A percentile compares a stretch with the other conserved stretches of the same genome.
Conservation (phyloP, 805 yeast genomes). For the Geotrichum ghanense region DNA sequence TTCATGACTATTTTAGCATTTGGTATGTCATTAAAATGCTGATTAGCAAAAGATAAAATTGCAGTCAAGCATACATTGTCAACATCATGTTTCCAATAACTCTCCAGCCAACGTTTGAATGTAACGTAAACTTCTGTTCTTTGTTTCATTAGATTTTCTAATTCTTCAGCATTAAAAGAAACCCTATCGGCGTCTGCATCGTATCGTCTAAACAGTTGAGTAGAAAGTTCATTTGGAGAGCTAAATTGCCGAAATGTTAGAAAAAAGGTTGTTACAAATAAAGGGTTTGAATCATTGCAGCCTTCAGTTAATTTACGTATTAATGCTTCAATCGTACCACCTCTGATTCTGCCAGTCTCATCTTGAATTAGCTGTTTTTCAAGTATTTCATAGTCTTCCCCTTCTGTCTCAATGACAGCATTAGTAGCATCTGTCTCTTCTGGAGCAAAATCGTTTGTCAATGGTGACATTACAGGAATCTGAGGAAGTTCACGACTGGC, state of each 20-base stretch:
- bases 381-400: neutral
- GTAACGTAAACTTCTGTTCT: conserved; percentile 48
- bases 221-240: conserved; percentile 52
- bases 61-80: conserved; percentile 59
- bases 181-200: neutral
- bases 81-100: conserved; percentile 52
- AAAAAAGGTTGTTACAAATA: conserved; percentile 63
- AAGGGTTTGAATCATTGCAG: conserved; percentile 36
- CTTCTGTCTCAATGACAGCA: neutral
- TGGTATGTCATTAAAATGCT: neutral
- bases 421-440: neutral
- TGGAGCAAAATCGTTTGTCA: neutral
- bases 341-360: conserved; percentile 21
- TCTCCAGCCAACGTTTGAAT: conserved; percentile 78
- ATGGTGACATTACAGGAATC: conserved; percentile 3
- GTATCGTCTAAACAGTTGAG: conserved; percentile 39
- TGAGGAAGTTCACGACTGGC: neutral
- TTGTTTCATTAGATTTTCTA: conserved; percentile 26
- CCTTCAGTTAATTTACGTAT: conserved; percentile 20
- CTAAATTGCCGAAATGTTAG: conserved; percentile 66
- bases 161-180: neutral
- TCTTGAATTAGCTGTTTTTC: conserved; percentile 7
- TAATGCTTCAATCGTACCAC: conserved; percentile 24
- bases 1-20: neutral
- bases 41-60: conserved; percentile 53